Percentiles rank a stretch among this genome's conserved stretches.
These are phyloP conservation scores for Orbilia quercus DNA, from an alignment of 2,329 filamentous ascomycete species.

Conservation along the genomic window DNA sequence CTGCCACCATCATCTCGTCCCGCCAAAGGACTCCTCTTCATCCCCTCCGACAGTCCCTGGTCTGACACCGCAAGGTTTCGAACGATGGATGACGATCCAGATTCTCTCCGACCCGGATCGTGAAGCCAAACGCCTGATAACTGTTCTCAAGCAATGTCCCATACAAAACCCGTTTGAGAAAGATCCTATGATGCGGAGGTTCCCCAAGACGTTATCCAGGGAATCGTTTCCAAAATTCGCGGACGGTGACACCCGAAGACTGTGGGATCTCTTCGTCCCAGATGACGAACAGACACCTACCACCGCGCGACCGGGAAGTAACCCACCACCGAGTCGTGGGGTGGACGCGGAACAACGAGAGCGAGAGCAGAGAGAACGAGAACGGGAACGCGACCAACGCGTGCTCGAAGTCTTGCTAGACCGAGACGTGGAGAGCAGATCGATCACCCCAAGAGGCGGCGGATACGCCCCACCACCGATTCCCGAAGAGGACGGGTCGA, in stretches of 20 bases:
- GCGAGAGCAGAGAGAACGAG: slow-evolving; percentile 34
- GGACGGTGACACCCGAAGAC: slow-evolving; percentile 45
- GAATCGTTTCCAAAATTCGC: slow-evolving; percentile 52
- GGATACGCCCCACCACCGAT: slow-evolving; percentile 41
- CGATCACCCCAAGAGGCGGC: slow-evolving; percentile 38
- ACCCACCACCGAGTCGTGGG: slow-evolving; percentile 17
- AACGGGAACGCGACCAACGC: slow-evolving; percentile 47
- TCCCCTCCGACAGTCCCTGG: slow-evolving; percentile 58
- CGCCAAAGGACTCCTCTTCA: slow-evolving; percentile 50
- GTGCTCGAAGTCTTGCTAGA: slow-evolving; percentile 48
- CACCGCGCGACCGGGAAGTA: slow-evolving; percentile 10
- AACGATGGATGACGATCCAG: slow-evolving; percentile 60
- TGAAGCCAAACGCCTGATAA: slow-evolving; percentile 58
- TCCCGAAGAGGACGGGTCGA: slow-evolving; percentile 13
- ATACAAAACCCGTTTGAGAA: slow-evolving; percentile 57
- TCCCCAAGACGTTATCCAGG: slow-evolving; percentile 49
- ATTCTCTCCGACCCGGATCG: slow-evolving; percentile 58
- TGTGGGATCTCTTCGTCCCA: slow-evolving; percentile 54
- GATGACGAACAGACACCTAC: slow-evolving; percentile 37
- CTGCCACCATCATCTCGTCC: slow-evolving; percentile 60
- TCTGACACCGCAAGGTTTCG: slow-evolving; percentile 59
- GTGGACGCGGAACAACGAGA: slow-evolving; percentile 29
- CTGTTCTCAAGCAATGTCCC: slow-evolving; percentile 56
- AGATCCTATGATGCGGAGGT: slow-evolving; percentile 46
- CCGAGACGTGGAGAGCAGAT: slow-evolving; percentile 34